These are phyloP conservation scores for Strobilomyces echinocephalus DNA, from an alignment of 768 basidiomycete genomes.

Conservation along the genomic window DNA sequence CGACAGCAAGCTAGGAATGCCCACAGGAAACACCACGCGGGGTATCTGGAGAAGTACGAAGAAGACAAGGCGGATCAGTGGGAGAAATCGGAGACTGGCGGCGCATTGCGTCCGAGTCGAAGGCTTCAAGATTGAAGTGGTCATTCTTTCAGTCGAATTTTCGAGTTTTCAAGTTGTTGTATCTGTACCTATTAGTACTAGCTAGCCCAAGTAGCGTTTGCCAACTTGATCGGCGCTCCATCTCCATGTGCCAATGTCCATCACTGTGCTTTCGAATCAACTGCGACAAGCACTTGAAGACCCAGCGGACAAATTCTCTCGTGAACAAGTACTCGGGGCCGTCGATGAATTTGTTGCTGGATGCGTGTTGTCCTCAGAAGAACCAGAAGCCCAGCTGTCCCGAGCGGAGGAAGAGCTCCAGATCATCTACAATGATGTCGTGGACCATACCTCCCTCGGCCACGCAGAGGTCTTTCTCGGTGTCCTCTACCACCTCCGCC, in stretches of 20 bases:
- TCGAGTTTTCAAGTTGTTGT: not conserved
- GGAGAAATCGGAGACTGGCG: conserved; percentile 33
- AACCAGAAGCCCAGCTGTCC: conserved; percentile 40
- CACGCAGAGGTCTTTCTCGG: conserved; percentile 67
- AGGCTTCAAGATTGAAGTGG: conserved; percentile 5
- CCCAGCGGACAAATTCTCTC: conserved; percentile 45
- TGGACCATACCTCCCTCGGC: conserved; percentile 57
- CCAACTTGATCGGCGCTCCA: conserved; percentile 5
- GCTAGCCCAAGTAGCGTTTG: not conserved
- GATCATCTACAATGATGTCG: conserved; percentile 52
- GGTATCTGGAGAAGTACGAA: conserved; percentile 39
- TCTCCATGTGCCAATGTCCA: conserved; percentile 26
- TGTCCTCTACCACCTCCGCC: conserved; percentile 57
- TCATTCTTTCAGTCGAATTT: not conserved
- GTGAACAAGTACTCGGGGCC: conserved; percentile 43
- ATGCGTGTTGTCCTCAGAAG: conserved; percentile 44
- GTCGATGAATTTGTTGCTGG: conserved; percentile 55
- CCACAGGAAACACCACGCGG: conserved; percentile 30
- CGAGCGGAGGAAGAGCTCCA: conserved; percentile 68
- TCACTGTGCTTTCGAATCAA: conserved; percentile 43
- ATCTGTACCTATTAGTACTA: not conserved
- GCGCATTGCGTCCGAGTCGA: conserved; percentile 32
- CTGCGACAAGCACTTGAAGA: conserved; percentile 56
- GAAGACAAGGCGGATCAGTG: conserved; percentile 36
- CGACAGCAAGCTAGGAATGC: conserved; percentile 33